These are phyloP conservation scores for Posidonia oceanica DNA, from an alignment of 116 monocot genomes.

Conservation along the genomic window DNA sequence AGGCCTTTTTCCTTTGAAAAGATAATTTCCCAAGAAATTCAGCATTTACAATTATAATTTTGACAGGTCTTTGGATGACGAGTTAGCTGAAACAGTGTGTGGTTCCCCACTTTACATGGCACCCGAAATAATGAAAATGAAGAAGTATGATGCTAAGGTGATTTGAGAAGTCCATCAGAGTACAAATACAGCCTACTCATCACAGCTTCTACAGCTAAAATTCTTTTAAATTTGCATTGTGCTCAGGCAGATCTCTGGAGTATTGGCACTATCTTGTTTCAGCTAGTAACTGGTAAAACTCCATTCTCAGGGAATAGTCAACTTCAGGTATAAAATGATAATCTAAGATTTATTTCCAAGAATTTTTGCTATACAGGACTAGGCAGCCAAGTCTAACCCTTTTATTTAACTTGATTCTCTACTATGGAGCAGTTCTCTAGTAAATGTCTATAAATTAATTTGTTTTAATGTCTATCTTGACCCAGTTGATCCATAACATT, in stretches of 20 bases:
- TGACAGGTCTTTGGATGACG: conserved; percentile 60
- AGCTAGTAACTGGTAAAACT: conserved; percentile 81
- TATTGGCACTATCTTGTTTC: conserved; percentile 90
- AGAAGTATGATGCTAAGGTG: conserved; percentile 99
- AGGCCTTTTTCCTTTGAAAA: background rate
- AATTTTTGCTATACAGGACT: background rate
- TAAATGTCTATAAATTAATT: background rate
- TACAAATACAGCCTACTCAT: background rate
- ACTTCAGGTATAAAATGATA: conserved; percentile 47
- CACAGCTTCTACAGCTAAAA: conserved; percentile 8
- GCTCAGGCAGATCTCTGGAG: conserved; percentile 99
- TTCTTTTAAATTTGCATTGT: conserved; percentile 11
- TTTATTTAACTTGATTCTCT: background rate
- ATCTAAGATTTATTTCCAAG: background rate
- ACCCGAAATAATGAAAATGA: conserved; percentile 95
- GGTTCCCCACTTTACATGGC: conserved; percentile 99
- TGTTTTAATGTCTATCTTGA: conserved; percentile 3
- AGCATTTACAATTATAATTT: background rate
- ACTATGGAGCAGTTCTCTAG: background rate
- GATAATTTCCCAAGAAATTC: background rate
- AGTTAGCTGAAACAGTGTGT: conserved; percentile 86
- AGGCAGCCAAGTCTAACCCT: background rate
- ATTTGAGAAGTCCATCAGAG: background rate
- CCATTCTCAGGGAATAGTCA: conserved; percentile 84
- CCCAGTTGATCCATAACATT: conserved; percentile 85